Conservation (phyloP, 495 filamentous ascomycete genomes). For the Penicillium cataractarum region DNA sequence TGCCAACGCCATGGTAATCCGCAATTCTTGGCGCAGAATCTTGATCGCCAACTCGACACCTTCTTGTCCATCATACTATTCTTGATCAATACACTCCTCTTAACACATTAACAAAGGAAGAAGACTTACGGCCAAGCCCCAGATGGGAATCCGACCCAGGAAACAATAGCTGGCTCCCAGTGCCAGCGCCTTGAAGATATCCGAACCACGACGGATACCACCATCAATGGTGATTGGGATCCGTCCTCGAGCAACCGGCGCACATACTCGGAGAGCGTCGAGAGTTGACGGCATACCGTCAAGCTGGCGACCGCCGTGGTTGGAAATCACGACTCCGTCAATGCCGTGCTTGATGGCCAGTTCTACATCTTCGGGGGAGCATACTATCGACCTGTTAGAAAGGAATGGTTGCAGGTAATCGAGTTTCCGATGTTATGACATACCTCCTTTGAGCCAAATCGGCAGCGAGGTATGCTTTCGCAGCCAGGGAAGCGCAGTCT, state of each 20-base stretch:
- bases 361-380: slow-evolving; percentile 76
- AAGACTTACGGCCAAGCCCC: slow-evolving; percentile 55
- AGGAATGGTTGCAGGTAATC: neutral
- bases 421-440: neutral
- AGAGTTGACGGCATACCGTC: slow-evolving; percentile 83
- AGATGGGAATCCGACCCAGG: slow-evolving; percentile 80
- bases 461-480: slow-evolving; percentile 82
- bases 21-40: slow-evolving; percentile 43
- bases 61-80: slow-evolving; percentile 43
- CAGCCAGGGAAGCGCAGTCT: slow-evolving; percentile 85
- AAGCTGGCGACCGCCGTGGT: slow-evolving; percentile 91
- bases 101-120: slow-evolving; percentile 15
- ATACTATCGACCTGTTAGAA: slow-evolving; percentile 47
- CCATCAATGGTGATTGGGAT: slow-evolving; percentile 88
- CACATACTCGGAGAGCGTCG: slow-evolving; percentile 85
- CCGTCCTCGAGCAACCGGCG: slow-evolving; percentile 76
- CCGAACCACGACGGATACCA: slow-evolving; percentile 82
- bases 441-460: slow-evolving; percentile 85
- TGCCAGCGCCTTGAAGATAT: slow-evolving; percentile 93
- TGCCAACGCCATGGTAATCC: slow-evolving; percentile 43
- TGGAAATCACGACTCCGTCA: slow-evolving; percentile 86
- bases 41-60: slow-evolving; percentile 43
- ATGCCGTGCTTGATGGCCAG: slow-evolving; percentile 74
- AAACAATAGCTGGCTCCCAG: slow-evolving; percentile 83
- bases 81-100: slow-evolving; percentile 22